These are phyloP conservation scores for Eragrostis curvula DNA, from an alignment of 176 grass and related monocot species.

Conservation along the genomic window DNA sequence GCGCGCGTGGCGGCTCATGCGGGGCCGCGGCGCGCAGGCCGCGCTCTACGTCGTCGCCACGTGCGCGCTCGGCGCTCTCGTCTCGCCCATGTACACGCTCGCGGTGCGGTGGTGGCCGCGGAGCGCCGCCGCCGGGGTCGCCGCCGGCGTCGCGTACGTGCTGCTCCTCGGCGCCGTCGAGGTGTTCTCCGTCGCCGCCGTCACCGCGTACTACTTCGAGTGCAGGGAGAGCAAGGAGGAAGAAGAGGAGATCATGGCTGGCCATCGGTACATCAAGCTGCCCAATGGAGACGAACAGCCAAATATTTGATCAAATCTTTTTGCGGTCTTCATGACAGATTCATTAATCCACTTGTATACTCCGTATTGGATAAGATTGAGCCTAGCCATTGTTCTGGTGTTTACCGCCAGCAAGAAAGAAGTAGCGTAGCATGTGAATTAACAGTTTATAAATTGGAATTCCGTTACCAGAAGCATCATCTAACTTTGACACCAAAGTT, in stretches of 20 bases:
- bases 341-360: background rate
- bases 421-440: background rate
- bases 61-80: conserved; percentile 35
- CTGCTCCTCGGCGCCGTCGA: conserved; percentile 45
- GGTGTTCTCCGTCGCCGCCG: conserved; percentile 40
- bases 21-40: conserved; percentile 40
- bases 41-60: conserved; percentile 41
- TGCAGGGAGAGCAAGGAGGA: conserved; percentile 48
- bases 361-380: background rate
- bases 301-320: background rate
- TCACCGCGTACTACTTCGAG: conserved; percentile 61
- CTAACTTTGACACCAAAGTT: too few species aligned
- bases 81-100: conserved; percentile 60
- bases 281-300: conserved; percentile 25
- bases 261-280: conserved; percentile 39
- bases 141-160: conserved; percentile 42
- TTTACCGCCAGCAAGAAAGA: background rate
- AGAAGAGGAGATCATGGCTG: conserved; percentile 26
- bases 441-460: background rate
- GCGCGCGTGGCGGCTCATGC: conserved; percentile 52
- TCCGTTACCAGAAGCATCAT: background rate
- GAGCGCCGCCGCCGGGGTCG: background rate
- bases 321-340: background rate
- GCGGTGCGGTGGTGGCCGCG: conserved; percentile 10
- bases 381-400: background rate